Evolutionary conservation across 164 flowering plant genomes (phyloP).

Genomic region (Houttuynia cordata): DNA sequence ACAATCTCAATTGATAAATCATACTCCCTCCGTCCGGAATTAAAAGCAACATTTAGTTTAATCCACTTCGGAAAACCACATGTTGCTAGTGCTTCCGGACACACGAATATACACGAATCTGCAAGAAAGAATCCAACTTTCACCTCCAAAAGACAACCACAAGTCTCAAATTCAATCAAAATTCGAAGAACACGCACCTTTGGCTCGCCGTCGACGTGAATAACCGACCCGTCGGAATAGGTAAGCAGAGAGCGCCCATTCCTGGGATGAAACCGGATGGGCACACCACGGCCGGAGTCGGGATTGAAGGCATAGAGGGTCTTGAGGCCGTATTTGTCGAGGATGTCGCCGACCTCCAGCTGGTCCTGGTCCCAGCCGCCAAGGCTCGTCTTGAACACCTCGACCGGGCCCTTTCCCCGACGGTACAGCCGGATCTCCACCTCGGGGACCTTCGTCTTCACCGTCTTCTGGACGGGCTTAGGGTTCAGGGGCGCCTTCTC

Average conservation of each 20-base stretch:
- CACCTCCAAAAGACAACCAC: not conserved
- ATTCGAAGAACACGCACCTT: conserved; percentile 23
- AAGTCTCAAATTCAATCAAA: not conserved
- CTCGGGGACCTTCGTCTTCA: conserved; percentile 35
- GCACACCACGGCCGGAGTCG: conserved; percentile 31
- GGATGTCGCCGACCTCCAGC: conserved; percentile 40
- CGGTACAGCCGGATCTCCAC: conserved; percentile 35
- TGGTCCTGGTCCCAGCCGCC: conserved; percentile 58
- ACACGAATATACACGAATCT: too few relatives aligned
- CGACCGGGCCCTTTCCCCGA: conserved; percentile 47
- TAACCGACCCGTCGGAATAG: conserved; percentile 35
- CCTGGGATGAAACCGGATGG: conserved; percentile 36
- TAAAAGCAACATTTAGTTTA: too few relatives aligned
- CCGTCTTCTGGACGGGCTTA: conserved; percentile 1
- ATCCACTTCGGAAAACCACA: too few relatives aligned
- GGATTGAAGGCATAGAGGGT: conserved; percentile 33
- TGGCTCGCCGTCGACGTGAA: conserved; percentile 50
- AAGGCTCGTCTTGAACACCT: conserved; percentile 28
- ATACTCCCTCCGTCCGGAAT: too few relatives aligned
- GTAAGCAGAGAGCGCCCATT: conserved; percentile 43
- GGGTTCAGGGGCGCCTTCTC: not conserved
- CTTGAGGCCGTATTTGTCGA: conserved; percentile 42
- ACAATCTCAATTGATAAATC: too few relatives aligned
- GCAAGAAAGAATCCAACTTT: not conserved
- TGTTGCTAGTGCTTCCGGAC: too few relatives aligned